A percentile compares a stretch with the other conserved stretches of the same genome.
These are phyloP conservation scores for Apophysomyces sp. DNA, from an alignment of 371 early-diverging fungal genomes.

Conservation along the genomic window DNA sequence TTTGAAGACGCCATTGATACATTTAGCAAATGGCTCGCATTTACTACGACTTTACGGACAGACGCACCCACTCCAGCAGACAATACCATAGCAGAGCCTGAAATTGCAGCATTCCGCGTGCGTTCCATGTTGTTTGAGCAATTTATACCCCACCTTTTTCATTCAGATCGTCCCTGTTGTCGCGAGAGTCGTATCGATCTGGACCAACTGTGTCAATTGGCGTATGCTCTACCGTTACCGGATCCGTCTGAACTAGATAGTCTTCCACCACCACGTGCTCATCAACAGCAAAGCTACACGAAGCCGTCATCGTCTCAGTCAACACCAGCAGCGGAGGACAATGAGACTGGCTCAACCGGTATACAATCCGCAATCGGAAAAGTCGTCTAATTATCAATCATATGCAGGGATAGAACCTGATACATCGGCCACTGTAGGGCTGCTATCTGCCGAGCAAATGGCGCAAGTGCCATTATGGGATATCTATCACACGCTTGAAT, in stretches of 20 bases:
- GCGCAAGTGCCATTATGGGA: conserved; percentile 59
- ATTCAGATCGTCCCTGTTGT: conserved; percentile 28
- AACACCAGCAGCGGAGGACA: not conserved
- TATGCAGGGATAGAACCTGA: not conserved
- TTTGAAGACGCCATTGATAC: conserved; percentile 31
- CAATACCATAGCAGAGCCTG: not conserved
- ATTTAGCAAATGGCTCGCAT: conserved; percentile 33
- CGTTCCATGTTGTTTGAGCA: conserved; percentile 70
- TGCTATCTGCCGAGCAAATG: conserved; percentile 1
- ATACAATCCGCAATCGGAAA: conserved; percentile 16
- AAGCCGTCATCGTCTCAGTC: not conserved
- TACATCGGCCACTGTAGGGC: not conserved
- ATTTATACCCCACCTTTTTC: conserved; percentile 41
- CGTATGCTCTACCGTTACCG: conserved; percentile 7
- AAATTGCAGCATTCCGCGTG: conserved; percentile 48
- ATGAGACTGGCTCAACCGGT: not conserved
- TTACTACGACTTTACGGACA: conserved; percentile 18
- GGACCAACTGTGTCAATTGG: conserved; percentile 11
- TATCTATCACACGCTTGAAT: conserved; percentile 79
- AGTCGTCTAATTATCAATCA: not conserved
- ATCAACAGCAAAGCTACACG: not conserved
- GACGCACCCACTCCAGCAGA: not conserved
- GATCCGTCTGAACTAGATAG: conserved; percentile 4
- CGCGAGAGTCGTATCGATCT: conserved; percentile 19
- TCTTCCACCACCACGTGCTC: not conserved